A percentile compares a stretch with the other conserved stretches of the same genome.
phyloP scores from a whole-genome alignment of 176 grass and related monocot genomes.

The Avena atlantica region DNA sequence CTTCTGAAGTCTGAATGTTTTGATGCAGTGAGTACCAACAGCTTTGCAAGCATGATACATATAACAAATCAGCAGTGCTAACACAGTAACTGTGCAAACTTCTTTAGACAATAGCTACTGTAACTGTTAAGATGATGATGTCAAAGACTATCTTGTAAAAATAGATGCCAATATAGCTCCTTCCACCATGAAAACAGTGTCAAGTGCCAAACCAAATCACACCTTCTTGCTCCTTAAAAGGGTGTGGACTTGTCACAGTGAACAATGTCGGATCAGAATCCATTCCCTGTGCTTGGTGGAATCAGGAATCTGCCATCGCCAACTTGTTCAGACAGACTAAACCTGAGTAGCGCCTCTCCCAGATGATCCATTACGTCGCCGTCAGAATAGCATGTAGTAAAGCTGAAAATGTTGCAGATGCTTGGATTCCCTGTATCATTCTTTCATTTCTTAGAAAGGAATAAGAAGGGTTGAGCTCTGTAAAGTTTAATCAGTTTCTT shows the following conservation, averaged over 20 bases:
- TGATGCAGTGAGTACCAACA: background rate
- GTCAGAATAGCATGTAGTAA: conserved; percentile 9
- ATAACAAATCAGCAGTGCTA: background rate
- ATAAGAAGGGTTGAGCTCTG: background rate
- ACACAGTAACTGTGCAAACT: too few species aligned
- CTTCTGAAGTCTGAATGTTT: background rate
- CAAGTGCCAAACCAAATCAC: conserved; percentile 18
- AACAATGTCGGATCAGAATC: conserved; percentile 21
- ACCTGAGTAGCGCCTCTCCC: conserved; percentile 19
- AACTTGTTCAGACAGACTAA: conserved; percentile 13
- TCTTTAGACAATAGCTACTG: too few species aligned
- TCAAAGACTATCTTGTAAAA: background rate
- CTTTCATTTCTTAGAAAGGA: background rate
- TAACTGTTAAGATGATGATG: too few species aligned
- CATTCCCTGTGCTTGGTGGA: conserved; percentile 2
- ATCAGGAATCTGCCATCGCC: background rate
- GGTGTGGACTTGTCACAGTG: background rate
- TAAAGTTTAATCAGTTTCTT: background rate
- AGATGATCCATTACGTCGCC: conserved; percentile 4
- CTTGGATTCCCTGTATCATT: conserved; percentile 1
- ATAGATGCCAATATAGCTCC: background rate
- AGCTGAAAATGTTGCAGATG: conserved; percentile 3
- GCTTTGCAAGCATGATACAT: background rate
- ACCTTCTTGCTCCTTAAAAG: background rate
- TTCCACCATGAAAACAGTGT: conserved; percentile 20